A percentile compares a stretch with the other conserved stretches of the same genome.
Conservation (phyloP, 1,284 basidiomycete species). For the Xerocomus cyaneibrunnescens region DNA sequence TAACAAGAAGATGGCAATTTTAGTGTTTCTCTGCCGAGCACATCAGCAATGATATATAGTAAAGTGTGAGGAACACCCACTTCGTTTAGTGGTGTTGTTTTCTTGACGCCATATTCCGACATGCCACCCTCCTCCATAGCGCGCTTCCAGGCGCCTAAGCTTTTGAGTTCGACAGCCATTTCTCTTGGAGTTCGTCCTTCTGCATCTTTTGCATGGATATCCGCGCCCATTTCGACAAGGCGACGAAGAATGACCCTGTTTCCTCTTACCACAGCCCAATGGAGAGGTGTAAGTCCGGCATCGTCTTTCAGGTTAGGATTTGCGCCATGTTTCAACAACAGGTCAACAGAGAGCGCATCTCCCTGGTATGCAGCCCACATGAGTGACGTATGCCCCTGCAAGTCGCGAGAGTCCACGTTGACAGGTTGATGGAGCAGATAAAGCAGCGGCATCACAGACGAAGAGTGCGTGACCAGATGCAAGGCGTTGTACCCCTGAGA, state of each 20-base stretch:
- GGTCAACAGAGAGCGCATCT: constrained; percentile 91
- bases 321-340: constrained; percentile 88
- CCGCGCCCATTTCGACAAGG: constrained; percentile 83
- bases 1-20: constrained; percentile 76
- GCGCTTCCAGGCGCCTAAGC: constrained; percentile 81
- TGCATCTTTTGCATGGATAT: constrained; percentile 78
- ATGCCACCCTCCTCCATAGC: constrained; percentile 86
- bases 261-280: constrained; percentile 99
- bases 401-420: constrained; percentile 84
- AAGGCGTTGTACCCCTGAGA: constrained; percentile 96
- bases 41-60: background rate
- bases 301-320: constrained; percentile 77
- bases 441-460: constrained; percentile 89
- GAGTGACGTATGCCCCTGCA: constrained; percentile 91
- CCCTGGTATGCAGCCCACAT: constrained; percentile 99
- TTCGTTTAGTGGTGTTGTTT: constrained; percentile 67
- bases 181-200: constrained; percentile 89
- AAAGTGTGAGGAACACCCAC: constrained; percentile 35
- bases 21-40: constrained; percentile 66
- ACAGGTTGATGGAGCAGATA: constrained; percentile 93
- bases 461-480: constrained; percentile 94
- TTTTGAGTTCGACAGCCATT: constrained; percentile 94
- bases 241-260: constrained; percentile 85
- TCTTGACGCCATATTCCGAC: constrained; percentile 74
- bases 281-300: constrained; percentile 84